Base-by-base conservation (phyloP, 169 alveolate genomes). In the Toxoplasma gondii region DNA sequence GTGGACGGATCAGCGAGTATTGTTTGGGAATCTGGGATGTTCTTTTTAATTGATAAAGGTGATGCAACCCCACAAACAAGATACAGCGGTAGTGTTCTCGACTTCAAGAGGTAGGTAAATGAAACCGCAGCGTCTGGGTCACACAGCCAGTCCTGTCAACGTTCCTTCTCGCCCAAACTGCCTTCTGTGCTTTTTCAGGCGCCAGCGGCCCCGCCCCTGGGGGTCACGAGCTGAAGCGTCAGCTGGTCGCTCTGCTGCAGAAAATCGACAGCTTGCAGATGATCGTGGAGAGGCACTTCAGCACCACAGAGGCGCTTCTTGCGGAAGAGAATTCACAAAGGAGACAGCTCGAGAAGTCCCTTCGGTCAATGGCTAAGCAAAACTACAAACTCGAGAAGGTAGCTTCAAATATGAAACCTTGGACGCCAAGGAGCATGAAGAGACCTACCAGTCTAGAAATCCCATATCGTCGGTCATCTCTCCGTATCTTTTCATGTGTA, bases 351-450 rank as follows among this genome's bases (percentile, higher is more conserved):
- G 95, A 93, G 96, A 95, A 84, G 87, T 94, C 95, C 34, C 93
- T 92, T 95, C 95, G 96, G 96, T 86, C 95, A 67, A 44, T 93
- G 27, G 98, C 95, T 29, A 96, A 94, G 92, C 94, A 94, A 53
- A 96, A 96, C 84, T 96, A 97, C 92, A 96, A 95, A 67, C 96
- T 97, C 67, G 98, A 97, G 83, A 95, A 96, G 96, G 96, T 97
- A 24, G 94, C 49, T 93, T 93, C 91, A 7, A 29, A 9, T n/a
- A 5, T 29, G 58, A 12, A 49, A 49, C 58, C 12, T 49, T 49
- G 58, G 12, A 4, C 22, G 4, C 12, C 58, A 49, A 49, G 58
- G 12, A 49, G 58, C 58, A n/a, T n/a, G n/a, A n/a, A n/a, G 58
- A 4, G 12, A 64, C n/a, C 7, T 19, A 22, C 74, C 9, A 16